Evolutionary conservation across 305 asterid genomes (phyloP).

Genomic region (Ilex paraguariensis): DNA sequence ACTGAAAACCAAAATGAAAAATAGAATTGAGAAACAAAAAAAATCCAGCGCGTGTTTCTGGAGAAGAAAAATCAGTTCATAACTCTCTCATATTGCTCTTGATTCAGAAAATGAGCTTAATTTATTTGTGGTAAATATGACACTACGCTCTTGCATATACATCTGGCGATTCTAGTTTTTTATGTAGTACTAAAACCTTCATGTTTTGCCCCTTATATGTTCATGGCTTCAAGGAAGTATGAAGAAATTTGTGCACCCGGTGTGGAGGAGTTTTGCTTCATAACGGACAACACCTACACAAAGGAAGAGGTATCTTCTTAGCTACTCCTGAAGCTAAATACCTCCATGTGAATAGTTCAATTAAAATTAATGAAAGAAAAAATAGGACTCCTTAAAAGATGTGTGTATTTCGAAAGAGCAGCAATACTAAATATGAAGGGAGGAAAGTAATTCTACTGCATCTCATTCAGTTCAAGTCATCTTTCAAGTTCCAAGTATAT

Average conservation of each 20-base stretch:
- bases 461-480: no score
- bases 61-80: background rate
- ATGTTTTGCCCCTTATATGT: conserved; percentile 14
- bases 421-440: no score
- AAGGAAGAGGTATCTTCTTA: conserved; percentile 71
- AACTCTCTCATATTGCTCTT: background rate
- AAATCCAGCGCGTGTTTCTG: background rate
- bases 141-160: background rate
- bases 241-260: conserved; percentile 98
- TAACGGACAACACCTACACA: conserved; percentile 86
- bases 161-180: conserved; percentile 9
- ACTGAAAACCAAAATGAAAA: no score
- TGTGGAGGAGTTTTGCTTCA: conserved; percentile 90
- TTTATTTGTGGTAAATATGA: background rate
- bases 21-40: background rate
- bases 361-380: no score
- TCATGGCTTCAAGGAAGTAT: conserved; percentile 57
- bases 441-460: no score
- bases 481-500: no score
- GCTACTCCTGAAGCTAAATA: conserved; percentile 8
- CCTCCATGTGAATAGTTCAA: conserved; percentile 3
- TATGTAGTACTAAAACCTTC: conserved; percentile 6
- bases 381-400: no score
- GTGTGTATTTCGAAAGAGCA: no score
- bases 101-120: no score